Evolutionary conservation across 2,329 filamentous ascomycete genomes (phyloP).

Genomic region (Albophoma yamanashiensis): DNA sequence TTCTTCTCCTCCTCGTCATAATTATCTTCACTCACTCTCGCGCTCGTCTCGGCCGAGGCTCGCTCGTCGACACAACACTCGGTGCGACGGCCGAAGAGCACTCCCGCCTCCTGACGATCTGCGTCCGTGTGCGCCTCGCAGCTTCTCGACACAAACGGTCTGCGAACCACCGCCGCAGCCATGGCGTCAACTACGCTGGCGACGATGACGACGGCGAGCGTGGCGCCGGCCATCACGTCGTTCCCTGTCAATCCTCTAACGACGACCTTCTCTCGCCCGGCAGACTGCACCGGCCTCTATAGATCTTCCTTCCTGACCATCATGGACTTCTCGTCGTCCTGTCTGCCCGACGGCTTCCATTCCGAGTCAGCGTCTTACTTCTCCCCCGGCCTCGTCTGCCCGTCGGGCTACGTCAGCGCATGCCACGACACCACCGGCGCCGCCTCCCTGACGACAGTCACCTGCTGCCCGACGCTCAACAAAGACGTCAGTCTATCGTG

Average conservation of each 20-base stretch:
- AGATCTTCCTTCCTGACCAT: conserved; percentile 14
- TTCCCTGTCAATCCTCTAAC: conserved; percentile 14
- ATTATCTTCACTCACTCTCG: too few species aligned
- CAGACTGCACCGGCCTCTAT: conserved; percentile 12
- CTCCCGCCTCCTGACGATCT: neutral
- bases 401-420: conserved; percentile 17
- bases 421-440: conserved; percentile 16
- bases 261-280: conserved; percentile 12
- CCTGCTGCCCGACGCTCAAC: conserved; percentile 21
- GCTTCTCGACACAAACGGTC: neutral
- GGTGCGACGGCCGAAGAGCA: neutral
- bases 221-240: conserved; percentile 7
- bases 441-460: conserved; percentile 19
- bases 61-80: neutral
- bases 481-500: conserved; percentile 15
- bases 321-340: conserved; percentile 16
- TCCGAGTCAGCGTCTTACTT: conserved; percentile 16
- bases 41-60: neutral
- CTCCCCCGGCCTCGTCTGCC: conserved; percentile 19
- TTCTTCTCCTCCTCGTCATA: too few species aligned
- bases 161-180: neutral
- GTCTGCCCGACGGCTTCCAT: conserved; percentile 17
- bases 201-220: neutral
- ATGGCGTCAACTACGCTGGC: neutral
- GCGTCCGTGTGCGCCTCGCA: neutral